A percentile compares a stretch with the other conserved stretches of the same genome.
These are phyloP conservation scores for Capillidium rhysosporum DNA, from an alignment of 371 early-diverging fungal species.

Conservation along the genomic window DNA sequence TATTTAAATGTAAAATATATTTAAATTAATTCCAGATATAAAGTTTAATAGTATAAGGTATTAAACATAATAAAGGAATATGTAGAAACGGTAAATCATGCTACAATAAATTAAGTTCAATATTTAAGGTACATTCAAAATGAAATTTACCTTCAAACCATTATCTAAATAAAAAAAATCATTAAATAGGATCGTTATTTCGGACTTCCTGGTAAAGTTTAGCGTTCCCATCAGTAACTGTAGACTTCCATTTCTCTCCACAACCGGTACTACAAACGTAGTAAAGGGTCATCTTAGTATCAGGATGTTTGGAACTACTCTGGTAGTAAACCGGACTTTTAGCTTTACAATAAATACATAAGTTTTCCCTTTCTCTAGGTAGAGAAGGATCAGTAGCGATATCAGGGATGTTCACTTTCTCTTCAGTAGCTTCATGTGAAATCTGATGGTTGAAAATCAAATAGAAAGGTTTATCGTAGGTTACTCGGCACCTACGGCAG, in stretches of 20 bases:
- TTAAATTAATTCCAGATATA: no score
- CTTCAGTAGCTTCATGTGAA: slow-evolving; percentile 53
- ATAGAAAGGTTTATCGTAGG: slow-evolving; percentile 61
- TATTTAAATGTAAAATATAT: no score
- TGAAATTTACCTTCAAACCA: no score
- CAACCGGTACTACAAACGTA: slow-evolving; percentile 72
- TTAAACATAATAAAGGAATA: no score
- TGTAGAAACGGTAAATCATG: no score
- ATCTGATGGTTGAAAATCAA: slow-evolving; percentile 80
- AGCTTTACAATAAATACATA: slow-evolving; percentile 51
- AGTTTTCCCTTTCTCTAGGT: slow-evolving; percentile 9
- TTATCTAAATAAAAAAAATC: no score
- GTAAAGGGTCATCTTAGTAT: slow-evolving; percentile 80
- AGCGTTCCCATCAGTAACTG: no score
- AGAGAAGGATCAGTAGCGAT: slow-evolving; percentile 53
- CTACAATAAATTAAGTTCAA: no score
- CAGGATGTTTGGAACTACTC: slow-evolving; percentile 52
- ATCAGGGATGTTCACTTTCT: slow-evolving; percentile 54
- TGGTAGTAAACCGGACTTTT: slow-evolving; percentile 81
- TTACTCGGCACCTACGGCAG: slow-evolving; percentile 87
- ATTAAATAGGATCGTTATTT: no score
- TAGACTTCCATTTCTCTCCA: slow-evolving; percentile 45
- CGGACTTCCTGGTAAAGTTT: no score
- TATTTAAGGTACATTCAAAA: no score
- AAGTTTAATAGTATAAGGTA: no score